Percentiles rank a stretch among this genome's conserved stretches.
Conservation (phyloP, 192 early-diverging fungal species). For the Endogone sp. region DNA sequence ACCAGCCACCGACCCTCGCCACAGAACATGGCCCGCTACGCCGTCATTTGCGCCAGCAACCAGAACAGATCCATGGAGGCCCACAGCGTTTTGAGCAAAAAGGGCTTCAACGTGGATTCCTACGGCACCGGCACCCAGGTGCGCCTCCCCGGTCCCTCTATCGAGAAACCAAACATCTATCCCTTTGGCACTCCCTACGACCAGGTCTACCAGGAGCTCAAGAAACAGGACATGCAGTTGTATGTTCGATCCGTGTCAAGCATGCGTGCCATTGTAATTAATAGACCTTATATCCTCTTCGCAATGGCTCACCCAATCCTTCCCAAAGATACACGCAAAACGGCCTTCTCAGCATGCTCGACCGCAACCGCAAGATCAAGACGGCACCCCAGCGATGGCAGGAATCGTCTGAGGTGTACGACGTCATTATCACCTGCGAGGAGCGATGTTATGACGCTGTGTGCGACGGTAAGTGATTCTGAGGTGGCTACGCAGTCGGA, state of each 20-base stretch:
- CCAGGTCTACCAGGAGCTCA: constrained; percentile 81
- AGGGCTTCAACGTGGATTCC: constrained; percentile 80
- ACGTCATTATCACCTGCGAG: constrained; percentile 96
- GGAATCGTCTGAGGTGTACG: constrained; percentile 66
- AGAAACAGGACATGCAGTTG: constrained; percentile 60
- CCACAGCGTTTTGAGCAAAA: constrained; percentile 71
- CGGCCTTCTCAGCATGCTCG: constrained; percentile 86
- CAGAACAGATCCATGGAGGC: constrained; percentile 98
- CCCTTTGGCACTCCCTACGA: constrained; percentile 91
- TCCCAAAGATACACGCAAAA: constrained; percentile 73
- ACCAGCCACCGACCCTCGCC: not conserved
- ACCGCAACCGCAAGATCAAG: constrained; percentile 93
- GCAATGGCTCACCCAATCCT: not conserved
- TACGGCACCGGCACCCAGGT: constrained; percentile 92
- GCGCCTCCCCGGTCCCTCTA: constrained; percentile 82
- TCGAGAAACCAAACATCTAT: constrained; percentile 88
- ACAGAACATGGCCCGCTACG: constrained; percentile 68
- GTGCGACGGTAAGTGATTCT: constrained; percentile 68
- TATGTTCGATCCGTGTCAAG: constrained; percentile 28
- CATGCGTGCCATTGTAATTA: too few relatives aligned
- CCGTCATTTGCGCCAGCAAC: constrained; percentile 96
- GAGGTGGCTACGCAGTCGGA: too few relatives aligned
- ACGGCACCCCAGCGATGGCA: constrained; percentile 86
- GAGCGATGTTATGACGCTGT: constrained; percentile 93
- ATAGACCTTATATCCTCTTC: constrained; percentile 10